A percentile compares a stretch with the other conserved stretches of the same genome.
Conservation (phyloP, 208 protist species). For the Lotmaria passim region DNA sequence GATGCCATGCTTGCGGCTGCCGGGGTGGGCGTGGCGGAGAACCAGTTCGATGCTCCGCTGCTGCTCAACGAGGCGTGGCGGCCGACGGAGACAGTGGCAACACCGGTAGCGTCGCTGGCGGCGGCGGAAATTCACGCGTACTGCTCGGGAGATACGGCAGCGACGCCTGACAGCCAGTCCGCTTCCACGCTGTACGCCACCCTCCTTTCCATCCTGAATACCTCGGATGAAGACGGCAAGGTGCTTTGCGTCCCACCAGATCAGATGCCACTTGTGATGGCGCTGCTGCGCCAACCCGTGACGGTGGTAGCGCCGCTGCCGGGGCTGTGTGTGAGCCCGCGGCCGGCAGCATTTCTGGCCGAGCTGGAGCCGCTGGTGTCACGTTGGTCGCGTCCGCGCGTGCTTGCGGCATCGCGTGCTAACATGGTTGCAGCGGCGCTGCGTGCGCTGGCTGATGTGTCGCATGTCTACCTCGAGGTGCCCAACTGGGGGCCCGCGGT, state of each 20-base stretch:
- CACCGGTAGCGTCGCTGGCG: constrained; percentile 2
- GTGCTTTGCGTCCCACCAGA: not conserved
- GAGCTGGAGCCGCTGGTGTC: constrained; percentile 39
- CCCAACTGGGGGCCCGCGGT: constrained; percentile 3
- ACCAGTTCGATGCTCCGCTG: constrained; percentile 50
- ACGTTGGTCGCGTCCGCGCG: constrained; percentile 11
- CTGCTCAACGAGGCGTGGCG: constrained; percentile 10
- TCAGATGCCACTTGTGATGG: constrained; percentile 24
- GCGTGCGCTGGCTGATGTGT: constrained; percentile 40
- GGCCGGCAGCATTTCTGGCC: constrained; percentile 39
- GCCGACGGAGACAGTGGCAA: not conserved
- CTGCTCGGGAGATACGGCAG: not conserved
- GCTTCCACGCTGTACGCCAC: constrained; percentile 2
- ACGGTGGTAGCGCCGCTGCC: constrained; percentile 51
- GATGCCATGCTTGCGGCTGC: constrained; percentile 49
- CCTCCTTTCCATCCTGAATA: not conserved
- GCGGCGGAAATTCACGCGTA: constrained; percentile 9
- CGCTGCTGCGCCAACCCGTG: constrained; percentile 45
- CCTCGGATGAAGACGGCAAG: not conserved
- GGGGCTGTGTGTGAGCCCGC: constrained; percentile 50
- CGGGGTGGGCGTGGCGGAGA: constrained; percentile 48
- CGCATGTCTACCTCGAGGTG: constrained; percentile 5
- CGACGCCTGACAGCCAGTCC: not conserved
- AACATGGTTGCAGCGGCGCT: constrained; percentile 44
- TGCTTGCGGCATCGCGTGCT: constrained; percentile 27